phyloP scores from a whole-genome alignment of 2,329 filamentous ascomycete genomes.

The Chalara sp. region DNA sequence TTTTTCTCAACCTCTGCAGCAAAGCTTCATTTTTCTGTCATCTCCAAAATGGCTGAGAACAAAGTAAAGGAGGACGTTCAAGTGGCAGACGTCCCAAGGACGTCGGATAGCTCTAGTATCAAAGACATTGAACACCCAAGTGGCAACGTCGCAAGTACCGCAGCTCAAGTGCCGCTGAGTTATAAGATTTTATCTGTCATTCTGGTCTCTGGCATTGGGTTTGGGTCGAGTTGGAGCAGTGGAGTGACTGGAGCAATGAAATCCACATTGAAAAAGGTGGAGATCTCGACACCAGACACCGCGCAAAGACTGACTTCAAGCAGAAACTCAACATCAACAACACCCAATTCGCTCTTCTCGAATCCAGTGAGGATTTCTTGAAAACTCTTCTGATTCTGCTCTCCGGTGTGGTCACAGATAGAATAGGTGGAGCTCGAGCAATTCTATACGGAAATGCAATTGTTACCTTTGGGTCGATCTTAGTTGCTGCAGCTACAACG shows the following conservation, averaged over 20 bases:
- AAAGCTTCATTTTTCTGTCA: no score
- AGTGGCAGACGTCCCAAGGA: no score
- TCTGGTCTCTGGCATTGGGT: constrained; percentile 47
- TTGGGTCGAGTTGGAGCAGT: constrained; percentile 53
- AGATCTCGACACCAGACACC: no score
- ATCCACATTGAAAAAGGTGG: constrained; percentile 48
- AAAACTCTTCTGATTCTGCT: constrained; percentile 46
- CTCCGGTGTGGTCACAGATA: constrained; percentile 50
- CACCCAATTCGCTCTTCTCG: constrained; percentile 49
- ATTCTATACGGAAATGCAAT: constrained; percentile 57
- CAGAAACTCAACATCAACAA: constrained; percentile 51
- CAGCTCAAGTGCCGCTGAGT: constrained; percentile 12
- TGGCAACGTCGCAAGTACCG: no score
- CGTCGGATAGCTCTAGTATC: no score
- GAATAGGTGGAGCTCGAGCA: constrained; percentile 50
- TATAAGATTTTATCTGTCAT: constrained; percentile 38
- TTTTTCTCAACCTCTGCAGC: no score
- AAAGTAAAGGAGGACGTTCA: no score
- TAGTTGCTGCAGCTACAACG: constrained; percentile 50
- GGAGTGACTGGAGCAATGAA: constrained; percentile 56
- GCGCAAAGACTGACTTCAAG: background rate
- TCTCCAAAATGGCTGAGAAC: no score
- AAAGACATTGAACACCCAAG: no score
- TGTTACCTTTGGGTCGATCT: constrained; percentile 49
- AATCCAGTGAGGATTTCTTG: constrained; percentile 58